Base-by-base conservation (phyloP, 73 alveolate species). In the Paramecium bursaria region DNA sequence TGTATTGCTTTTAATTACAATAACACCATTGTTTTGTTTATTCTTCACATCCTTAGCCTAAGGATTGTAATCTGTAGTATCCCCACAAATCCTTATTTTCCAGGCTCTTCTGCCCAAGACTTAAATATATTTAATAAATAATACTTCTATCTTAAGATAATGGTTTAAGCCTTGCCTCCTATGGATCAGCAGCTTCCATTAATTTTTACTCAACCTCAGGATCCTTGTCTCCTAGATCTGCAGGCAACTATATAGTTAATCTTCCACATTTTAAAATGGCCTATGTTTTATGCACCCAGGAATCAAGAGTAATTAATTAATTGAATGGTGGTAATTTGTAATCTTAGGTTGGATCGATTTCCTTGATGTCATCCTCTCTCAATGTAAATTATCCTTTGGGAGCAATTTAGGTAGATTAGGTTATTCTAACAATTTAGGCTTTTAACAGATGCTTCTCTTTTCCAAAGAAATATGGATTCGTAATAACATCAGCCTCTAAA, bases 391-490 rank as follows among this genome's bases (percentile, higher is more conserved):
- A 88, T 21, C 96, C 98, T 61, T 94, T 95, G 13, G 98, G 99
- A 47, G 82, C 85, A 44, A 95, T 53, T 31, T 77, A 85, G 10
- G 98, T 90, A 13, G 96, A 95, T 82, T 94, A 96, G n/a, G 97
- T 74, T 11, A 96, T 96, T 80, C 99, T 87, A 0, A 96, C 98
- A 74, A 96, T 87, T 49, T 92, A 86, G 3, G 99, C 97, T 74
- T 98, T 90, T 31, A 96, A 52, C 60, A 90, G 87, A 85, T 95
- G 97, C 85, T 95, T 91, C 88, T 96, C 99, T 39, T 90, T 91
- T 19, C 99, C 99, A 23, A 92, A 90, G 92, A 96, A 96, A 13
- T 96, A 96, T 19, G 99, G 99, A 90, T 93, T 93, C 29, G 99
- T 86, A 76, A 85, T 74, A 33, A 96, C 92, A 27, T 86, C 75